Evolutionary conservation across 768 basidiomycete species (phyloP), one percentile per base, ranked within the genome.

Genomic region (Pulveroboletus sp.): DNA sequence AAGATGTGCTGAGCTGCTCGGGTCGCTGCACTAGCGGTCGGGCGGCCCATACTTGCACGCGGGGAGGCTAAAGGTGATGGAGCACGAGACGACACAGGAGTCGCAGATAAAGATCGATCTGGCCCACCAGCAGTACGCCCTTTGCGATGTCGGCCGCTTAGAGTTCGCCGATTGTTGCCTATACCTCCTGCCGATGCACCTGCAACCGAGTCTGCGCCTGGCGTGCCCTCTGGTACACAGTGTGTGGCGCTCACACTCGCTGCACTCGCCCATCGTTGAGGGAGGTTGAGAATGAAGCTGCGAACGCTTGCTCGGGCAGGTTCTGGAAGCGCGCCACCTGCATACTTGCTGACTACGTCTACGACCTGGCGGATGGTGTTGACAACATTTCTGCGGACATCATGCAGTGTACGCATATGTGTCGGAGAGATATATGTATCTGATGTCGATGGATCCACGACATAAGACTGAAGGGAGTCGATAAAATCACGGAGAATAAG

Each of bases 281-380:
- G 92, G n/a, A 93, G 71, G 39, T 79, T 77, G 12, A 94, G 71
- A 37, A 94, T 88, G 61, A 89, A 89, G 0, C 80, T 77, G 10
- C 88, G 73, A 31, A 93, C 89, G 18, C 81, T 80, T 2, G 73
- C 69, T 32, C 85, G 78, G 0, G 92, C 91, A 7, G 86, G 91
- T 63, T 92, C 93, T 0, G 90, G 92, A 6, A 95, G 76, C 0
- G 91, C 87, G 0, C 86, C 79, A 9, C 93, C 93, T 0, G 92
- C 87, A 56, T 93, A 92, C 52, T 83, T 86, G 50, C 79, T 82
- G 15, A 94, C 83, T 14, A 94, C 86, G 50, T 89, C 87, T 12
- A 95, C 91, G 15, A 92, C 91, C 60, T 92, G 86, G 32, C 89
- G 81, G 48, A 95, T 83, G 27, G 93, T 95, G 39, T 85, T 79